Percentiles rank a stretch among this genome's conserved stretches.
Conservation (phyloP, 2,329 filamentous ascomycete genomes). For the Pseudohalonectria lignicola region DNA sequence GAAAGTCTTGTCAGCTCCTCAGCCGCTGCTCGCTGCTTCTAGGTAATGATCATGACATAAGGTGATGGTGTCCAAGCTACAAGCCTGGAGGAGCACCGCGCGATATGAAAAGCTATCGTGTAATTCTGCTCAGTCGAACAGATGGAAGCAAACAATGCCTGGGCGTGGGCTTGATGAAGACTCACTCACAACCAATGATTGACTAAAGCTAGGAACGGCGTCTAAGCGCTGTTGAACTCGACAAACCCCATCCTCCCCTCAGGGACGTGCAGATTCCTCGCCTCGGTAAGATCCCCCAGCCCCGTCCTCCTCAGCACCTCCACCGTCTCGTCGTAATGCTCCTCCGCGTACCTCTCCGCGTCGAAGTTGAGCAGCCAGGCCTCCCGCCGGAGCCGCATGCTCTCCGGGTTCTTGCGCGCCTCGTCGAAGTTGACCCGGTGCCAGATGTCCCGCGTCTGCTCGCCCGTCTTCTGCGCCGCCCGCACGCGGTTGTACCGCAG, state of each 20-base stretch:
- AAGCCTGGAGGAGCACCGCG: too few species aligned
- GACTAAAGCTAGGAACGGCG: too few species aligned
- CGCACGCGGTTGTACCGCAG: conserved; percentile 18
- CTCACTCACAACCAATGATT: too few species aligned
- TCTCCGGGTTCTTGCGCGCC: conserved; percentile 15
- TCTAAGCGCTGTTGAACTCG: neutral
- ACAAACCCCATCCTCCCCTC: neutral
- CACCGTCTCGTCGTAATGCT: conserved; percentile 10
- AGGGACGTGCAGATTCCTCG: conserved; percentile 6
- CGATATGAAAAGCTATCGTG: too few species aligned
- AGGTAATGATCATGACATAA: too few species aligned
- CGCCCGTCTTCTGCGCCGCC: conserved; percentile 18
- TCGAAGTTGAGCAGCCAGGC: conserved; percentile 19
- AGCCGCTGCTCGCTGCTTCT: too few species aligned
- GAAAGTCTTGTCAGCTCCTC: too few species aligned
- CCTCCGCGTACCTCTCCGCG: conserved; percentile 17
- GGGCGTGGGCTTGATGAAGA: too few species aligned
- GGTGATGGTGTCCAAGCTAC: too few species aligned
- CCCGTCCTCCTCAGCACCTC: conserved; percentile 6
- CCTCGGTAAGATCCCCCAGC: conserved; percentile 5
- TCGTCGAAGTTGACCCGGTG: conserved; percentile 17
- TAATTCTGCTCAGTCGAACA: too few species aligned
- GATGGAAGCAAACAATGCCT: too few species aligned
- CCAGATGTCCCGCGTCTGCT: conserved; percentile 18
- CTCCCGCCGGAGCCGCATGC: conserved; percentile 15